Conservation (phyloP, 257 asterid species). For the Solanum etuberosum region DNA sequence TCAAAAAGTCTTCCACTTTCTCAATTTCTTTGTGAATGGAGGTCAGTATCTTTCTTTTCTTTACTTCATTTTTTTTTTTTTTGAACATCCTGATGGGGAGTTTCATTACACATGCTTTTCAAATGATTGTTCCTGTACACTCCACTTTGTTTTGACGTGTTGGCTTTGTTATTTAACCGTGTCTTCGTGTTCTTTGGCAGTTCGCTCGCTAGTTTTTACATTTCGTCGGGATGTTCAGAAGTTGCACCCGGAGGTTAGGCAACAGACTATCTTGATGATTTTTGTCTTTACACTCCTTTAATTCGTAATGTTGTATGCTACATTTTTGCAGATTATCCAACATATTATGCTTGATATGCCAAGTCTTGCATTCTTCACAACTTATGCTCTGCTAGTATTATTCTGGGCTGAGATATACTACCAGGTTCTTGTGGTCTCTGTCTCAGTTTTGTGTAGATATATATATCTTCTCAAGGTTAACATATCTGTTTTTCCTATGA, state of each 20-base stretch:
- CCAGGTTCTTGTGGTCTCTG: constrained; percentile 43
- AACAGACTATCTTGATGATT: background rate
- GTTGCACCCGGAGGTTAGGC: constrained; percentile 70
- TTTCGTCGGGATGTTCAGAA: constrained; percentile 68
- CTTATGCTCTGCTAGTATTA: constrained; percentile 80
- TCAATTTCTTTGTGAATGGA: constrained; percentile 86
- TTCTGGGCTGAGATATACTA: constrained; percentile 98
- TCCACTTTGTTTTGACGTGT: background rate
- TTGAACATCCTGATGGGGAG: background rate
- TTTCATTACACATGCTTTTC: background rate
- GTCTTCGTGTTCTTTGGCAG: constrained; percentile 24
- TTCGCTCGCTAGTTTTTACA: constrained; percentile 62
- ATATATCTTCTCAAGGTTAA: background rate
- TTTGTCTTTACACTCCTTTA: background rate
- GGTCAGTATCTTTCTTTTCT: constrained; percentile 30
- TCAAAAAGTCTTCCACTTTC: constrained; percentile 95
- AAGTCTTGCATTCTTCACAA: constrained; percentile 92
- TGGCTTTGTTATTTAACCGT: background rate
- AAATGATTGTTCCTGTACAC: background rate
- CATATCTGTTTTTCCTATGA: background rate
- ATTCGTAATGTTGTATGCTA: background rate
- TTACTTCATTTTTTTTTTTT: no score
- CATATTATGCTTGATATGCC: constrained; percentile 93
- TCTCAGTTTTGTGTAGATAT: background rate
- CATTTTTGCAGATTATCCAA: constrained; percentile 57